A percentile compares a stretch with the other conserved stretches of the same genome.
These are phyloP conservation scores for Diaporthe citrichinensis DNA, from an alignment of 2,329 filamentous ascomycete genomes.

Conservation along the genomic window DNA sequence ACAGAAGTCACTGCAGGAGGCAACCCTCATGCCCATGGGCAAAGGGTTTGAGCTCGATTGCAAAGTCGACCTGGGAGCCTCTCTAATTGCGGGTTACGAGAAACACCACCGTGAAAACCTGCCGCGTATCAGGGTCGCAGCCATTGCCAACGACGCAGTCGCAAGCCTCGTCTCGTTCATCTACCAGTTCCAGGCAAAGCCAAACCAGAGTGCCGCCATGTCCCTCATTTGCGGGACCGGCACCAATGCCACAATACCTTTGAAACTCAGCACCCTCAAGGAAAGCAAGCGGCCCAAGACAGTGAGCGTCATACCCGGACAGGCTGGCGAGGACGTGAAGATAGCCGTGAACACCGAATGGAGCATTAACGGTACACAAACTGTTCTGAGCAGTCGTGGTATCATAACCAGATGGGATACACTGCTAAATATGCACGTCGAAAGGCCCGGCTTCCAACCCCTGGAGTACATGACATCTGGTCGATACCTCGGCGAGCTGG, in stretches of 20 bases:
- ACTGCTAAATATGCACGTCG: conserved; percentile 75
- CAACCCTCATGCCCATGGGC: conserved; percentile 77
- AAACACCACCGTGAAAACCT: conserved; percentile 61
- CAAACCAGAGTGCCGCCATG: conserved; percentile 78
- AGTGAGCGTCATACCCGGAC: conserved; percentile 63
- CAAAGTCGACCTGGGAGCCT: conserved; percentile 71
- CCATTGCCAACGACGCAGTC: conserved; percentile 86
- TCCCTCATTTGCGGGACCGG: conserved; percentile 87
- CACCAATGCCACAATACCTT: conserved; percentile 83
- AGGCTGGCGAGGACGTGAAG: conserved; percentile 65
- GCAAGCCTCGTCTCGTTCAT: conserved; percentile 84
- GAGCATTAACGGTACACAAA: conserved; percentile 83
- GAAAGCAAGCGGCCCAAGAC: conserved; percentile 70
- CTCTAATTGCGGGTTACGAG: conserved; percentile 72
- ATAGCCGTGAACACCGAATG: conserved; percentile 88
- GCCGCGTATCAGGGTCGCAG: conserved; percentile 78
- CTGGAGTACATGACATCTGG: conserved; percentile 89
- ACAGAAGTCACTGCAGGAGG: conserved; percentile 73
- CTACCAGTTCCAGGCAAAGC: conserved; percentile 75
- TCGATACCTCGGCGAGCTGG: conserved; percentile 82
- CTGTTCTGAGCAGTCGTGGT: conserved; percentile 72
- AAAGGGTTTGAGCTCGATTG: conserved; percentile 77
- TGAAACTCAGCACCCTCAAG: conserved; percentile 74
- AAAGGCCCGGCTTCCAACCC: conserved; percentile 82
- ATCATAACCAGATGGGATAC: conserved; percentile 81